phyloP scores from a whole-genome alignment of 2,329 filamentous ascomycete species.

The Xylariaceae sp. region DNA sequence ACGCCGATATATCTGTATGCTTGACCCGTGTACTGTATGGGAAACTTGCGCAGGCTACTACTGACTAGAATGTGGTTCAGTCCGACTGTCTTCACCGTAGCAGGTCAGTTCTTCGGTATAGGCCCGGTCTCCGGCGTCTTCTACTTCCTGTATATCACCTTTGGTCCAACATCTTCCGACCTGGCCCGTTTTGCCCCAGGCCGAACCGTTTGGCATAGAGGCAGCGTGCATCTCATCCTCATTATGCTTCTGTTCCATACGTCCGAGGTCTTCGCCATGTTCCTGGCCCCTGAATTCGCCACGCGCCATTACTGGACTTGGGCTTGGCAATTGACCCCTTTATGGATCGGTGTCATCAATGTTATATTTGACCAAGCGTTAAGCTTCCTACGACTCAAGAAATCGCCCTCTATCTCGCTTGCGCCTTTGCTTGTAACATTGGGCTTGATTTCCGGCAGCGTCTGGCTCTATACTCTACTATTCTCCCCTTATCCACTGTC shows the following conservation, averaged over 20 bases:
- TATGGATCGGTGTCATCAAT: conserved; percentile 20
- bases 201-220: no score
- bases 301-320: conserved; percentile 22
- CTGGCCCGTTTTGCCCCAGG: no score
- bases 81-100: no score
- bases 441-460: neutral
- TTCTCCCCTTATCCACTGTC: neutral
- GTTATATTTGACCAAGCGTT: neutral
- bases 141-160: no score
- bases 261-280: conserved; percentile 8
- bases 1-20: neutral
- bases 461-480: neutral
- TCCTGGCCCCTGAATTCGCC: conserved; percentile 6
- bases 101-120: no score
- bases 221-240: conserved; percentile 1
- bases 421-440: neutral
- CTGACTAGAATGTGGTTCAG: no score
- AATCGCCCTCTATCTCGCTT: no score
- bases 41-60: no score
- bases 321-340: conserved; percentile 20
- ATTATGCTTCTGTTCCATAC: conserved; percentile 18
- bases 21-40: no score
- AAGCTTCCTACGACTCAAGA: no score
- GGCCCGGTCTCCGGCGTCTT: no score
- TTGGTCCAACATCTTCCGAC: no score